Evolutionary conservation across 1,284 basidiomycete genomes (phyloP).

Genomic region (Paramarasmius palmivorus): DNA sequence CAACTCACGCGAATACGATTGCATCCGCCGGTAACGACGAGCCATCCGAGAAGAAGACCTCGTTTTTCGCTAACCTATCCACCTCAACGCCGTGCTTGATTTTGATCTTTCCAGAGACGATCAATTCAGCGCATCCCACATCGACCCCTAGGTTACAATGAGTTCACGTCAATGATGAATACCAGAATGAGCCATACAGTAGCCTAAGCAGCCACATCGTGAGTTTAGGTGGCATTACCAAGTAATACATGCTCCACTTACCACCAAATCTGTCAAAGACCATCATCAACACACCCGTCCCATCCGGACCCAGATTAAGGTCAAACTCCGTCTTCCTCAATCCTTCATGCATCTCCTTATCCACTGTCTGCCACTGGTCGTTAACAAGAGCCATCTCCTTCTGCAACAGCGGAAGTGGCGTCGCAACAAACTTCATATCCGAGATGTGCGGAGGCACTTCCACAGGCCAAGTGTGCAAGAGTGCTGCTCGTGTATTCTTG

Average conservation of each 20-base stretch:
- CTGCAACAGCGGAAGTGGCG: slow-evolving; percentile 39
- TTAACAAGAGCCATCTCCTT: slow-evolving; percentile 31
- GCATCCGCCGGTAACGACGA: slow-evolving; percentile 29
- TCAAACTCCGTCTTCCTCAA: slow-evolving; percentile 39
- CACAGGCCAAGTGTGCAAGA: slow-evolving; percentile 36
- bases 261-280: slow-evolving; percentile 32
- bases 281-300: slow-evolving; percentile 26
- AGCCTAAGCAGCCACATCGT: slow-evolving; percentile 4
- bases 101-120: slow-evolving; percentile 26
- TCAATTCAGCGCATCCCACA: slow-evolving; percentile 37
- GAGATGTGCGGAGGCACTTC: slow-evolving; percentile 40
- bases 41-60: slow-evolving; percentile 33
- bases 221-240: background rate
- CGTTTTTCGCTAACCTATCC: slow-evolving; percentile 20
- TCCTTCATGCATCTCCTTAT: slow-evolving; percentile 34
- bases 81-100: slow-evolving; percentile 31
- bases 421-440: slow-evolving; percentile 43
- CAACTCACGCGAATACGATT: slow-evolving; percentile 30
- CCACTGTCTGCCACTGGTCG: slow-evolving; percentile 24
- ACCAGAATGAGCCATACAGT: slow-evolving; percentile 3
- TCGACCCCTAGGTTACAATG: slow-evolving; percentile 32
- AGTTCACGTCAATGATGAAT: background rate
- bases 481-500: slow-evolving; percentile 22
- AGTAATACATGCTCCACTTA: slow-evolving; percentile 8
- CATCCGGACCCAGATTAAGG: slow-evolving; percentile 29